A percentile compares a stretch with the other conserved stretches of the same genome.
phyloP scores from a whole-genome alignment of 345 rosid species.

The Citrus unshiu region DNA sequence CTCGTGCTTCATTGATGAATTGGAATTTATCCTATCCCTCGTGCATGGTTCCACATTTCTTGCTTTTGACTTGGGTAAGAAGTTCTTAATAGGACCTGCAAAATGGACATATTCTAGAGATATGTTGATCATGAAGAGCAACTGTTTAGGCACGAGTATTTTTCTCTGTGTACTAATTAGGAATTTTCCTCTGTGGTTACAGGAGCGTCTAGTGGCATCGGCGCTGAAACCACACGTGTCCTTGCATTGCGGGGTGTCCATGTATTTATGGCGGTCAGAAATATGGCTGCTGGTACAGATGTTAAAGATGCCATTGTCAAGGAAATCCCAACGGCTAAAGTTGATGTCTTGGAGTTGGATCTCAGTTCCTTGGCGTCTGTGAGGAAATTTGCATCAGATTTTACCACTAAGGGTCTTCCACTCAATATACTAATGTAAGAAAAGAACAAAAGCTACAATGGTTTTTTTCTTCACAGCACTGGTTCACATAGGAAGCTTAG shows the following conservation, averaged over 20 bases:
- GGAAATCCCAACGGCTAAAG: constrained; percentile 31
- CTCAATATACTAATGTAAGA: constrained; percentile 51
- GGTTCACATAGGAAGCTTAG: neutral
- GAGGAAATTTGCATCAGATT: constrained; percentile 44
- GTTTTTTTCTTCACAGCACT: neutral
- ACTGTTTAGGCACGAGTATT: no score
- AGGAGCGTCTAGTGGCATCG: constrained; percentile 52
- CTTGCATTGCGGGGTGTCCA: constrained; percentile 45
- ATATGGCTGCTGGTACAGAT: constrained; percentile 25
- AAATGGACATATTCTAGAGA: no score
- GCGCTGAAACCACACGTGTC: constrained; percentile 39
- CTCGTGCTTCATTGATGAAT: no score
- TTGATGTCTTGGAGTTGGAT: constrained; percentile 41
- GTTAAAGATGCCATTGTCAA: constrained; percentile 28
- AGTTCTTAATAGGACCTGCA: no score
- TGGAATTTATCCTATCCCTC: no score
- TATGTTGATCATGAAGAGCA: no score
- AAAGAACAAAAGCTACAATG: neutral
- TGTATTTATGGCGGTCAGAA: constrained; percentile 37
- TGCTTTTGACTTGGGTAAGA: no score
- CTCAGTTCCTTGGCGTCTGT: constrained; percentile 33
- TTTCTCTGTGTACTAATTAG: neutral
- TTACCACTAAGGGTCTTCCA: constrained; percentile 33
- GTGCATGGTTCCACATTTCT: no score
- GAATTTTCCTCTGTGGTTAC: neutral